These are phyloP conservation scores for Phlegmacium glaucopus DNA, from an alignment of 768 basidiomycete genomes.

Conservation along the genomic window DNA sequence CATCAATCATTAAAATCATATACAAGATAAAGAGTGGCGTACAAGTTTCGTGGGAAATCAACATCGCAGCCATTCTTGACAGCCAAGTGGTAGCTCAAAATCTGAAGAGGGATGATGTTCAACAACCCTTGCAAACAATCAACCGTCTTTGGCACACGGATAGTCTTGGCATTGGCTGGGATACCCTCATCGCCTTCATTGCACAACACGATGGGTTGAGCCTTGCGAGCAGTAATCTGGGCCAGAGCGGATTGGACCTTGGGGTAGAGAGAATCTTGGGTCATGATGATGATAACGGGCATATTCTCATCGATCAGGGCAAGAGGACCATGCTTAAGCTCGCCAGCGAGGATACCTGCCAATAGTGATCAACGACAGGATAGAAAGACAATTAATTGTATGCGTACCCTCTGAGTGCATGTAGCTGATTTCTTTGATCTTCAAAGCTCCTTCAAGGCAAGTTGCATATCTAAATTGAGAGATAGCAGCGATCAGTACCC, in stretches of 20 bases:
- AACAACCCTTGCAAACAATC: conserved; percentile 94
- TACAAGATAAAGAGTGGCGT: conserved; percentile 28
- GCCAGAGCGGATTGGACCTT: conserved; percentile 96
- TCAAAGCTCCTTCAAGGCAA: conserved; percentile 95
- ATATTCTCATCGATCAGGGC: conserved; percentile 98
- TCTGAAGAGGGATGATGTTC: conserved; percentile 95
- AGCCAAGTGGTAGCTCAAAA: conserved; percentile 94
- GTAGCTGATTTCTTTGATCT: conserved; percentile 99
- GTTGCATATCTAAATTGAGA: conserved; percentile 69
- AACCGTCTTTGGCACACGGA: conserved; percentile 92
- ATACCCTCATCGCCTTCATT: conserved; percentile 88
- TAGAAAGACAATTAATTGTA: neutral
- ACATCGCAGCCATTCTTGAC: conserved; percentile 96
- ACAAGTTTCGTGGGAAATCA: conserved; percentile 97
- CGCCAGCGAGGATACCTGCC: conserved; percentile 90
- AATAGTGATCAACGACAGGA: conserved; percentile 6
- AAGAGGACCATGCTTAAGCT: conserved; percentile 97
- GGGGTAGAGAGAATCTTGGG: conserved; percentile 95
- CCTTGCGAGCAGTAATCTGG: conserved; percentile 97
- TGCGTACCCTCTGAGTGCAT: conserved; percentile 72
- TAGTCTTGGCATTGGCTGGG: conserved; percentile 71
- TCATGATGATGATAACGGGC: conserved; percentile 99
- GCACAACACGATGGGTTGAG: conserved; percentile 92
- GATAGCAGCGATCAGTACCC: conserved; percentile 2
- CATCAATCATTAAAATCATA: conserved; percentile 9